phyloP scores from a whole-genome alignment of 768 basidiomycete genomes.

The Panus rudis region DNA sequence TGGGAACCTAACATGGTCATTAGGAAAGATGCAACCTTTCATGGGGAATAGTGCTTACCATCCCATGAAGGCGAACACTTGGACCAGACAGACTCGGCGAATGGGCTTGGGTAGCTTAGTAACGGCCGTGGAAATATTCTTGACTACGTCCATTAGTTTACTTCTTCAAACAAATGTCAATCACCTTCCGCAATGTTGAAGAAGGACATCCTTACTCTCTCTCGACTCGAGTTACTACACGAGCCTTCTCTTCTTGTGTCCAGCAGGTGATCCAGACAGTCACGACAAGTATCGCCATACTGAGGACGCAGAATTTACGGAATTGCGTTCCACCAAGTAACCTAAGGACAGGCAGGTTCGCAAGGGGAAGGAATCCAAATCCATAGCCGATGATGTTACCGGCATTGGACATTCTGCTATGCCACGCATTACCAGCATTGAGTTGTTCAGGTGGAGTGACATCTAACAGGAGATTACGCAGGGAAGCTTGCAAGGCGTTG shows the following conservation, averaged over 20 bases:
- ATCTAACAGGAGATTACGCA: constrained; percentile 91
- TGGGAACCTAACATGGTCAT: constrained; percentile 61
- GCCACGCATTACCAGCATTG: constrained; percentile 95
- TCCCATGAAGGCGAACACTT: constrained; percentile 95
- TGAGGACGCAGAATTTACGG: constrained; percentile 89
- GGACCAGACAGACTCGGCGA: constrained; percentile 85
- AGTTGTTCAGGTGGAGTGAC: constrained; percentile 84
- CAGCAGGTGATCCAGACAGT: constrained; percentile 89
- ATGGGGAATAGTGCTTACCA: constrained; percentile 47
- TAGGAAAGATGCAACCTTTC: background rate
- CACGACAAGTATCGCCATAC: constrained; percentile 65
- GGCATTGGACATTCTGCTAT: constrained; percentile 92
- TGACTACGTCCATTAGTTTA: constrained; percentile 62
- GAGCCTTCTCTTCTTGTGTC: constrained; percentile 75
- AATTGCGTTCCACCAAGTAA: constrained; percentile 90
- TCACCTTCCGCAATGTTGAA: constrained; percentile 1
- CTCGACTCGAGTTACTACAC: constrained; percentile 35
- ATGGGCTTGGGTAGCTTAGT: constrained; percentile 76
- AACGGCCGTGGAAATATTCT: constrained; percentile 71
- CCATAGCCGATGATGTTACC: constrained; percentile 95
- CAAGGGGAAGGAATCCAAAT: constrained; percentile 89
- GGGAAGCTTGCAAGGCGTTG: constrained; percentile 89
- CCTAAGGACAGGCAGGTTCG: constrained; percentile 65
- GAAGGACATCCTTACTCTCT: constrained; percentile 22
- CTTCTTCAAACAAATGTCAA: constrained; percentile 26